These are phyloP conservation scores for Schwanniomyces polymorphus DNA, from an alignment of 805 yeast genomes.

Conservation along the genomic window DNA sequence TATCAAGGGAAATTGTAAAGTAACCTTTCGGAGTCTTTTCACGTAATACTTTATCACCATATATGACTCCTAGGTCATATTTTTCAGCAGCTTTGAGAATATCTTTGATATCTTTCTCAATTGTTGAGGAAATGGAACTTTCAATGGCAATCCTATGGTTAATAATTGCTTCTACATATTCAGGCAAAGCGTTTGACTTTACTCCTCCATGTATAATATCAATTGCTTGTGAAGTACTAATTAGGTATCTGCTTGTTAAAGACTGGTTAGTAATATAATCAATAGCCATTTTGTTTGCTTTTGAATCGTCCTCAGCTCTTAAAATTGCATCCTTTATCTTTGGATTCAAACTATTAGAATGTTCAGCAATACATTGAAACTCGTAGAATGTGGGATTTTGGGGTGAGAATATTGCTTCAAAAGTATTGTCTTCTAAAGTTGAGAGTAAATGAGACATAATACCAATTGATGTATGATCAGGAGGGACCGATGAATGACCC, in stretches of 20 bases:
- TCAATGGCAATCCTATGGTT: slow-evolving; percentile 69
- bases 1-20: slow-evolving; percentile 31
- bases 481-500: slow-evolving; percentile 30
- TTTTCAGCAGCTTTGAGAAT: slow-evolving; percentile 44
- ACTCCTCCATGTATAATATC: slow-evolving; percentile 72
- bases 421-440: slow-evolving; percentile 19
- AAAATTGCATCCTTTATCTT: slow-evolving; percentile 25
- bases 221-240: slow-evolving; percentile 66
- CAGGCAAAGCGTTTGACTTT: slow-evolving; percentile 78
- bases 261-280: slow-evolving; percentile 21
- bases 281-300: slow-evolving; percentile 35
- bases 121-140: slow-evolving; percentile 44
- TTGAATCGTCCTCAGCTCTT: slow-evolving; percentile 31
- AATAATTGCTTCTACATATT: slow-evolving; percentile 49
- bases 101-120: slow-evolving; percentile 35
- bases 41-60: slow-evolving; percentile 20
- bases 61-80: slow-evolving; percentile 48
- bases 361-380: slow-evolving; percentile 25
- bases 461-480: slow-evolving; percentile 28
- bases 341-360: slow-evolving; percentile 25
- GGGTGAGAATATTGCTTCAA: slow-evolving; percentile 18
- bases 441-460: slow-evolving; percentile 21
- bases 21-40: slow-evolving; percentile 37
- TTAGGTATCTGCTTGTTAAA: slow-evolving; percentile 33
- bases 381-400: slow-evolving; percentile 23